Evolutionary conservation across 2,329 filamentous ascomycete species (phyloP).

Genomic region (Akanthomyces uredinophilus): DNA sequence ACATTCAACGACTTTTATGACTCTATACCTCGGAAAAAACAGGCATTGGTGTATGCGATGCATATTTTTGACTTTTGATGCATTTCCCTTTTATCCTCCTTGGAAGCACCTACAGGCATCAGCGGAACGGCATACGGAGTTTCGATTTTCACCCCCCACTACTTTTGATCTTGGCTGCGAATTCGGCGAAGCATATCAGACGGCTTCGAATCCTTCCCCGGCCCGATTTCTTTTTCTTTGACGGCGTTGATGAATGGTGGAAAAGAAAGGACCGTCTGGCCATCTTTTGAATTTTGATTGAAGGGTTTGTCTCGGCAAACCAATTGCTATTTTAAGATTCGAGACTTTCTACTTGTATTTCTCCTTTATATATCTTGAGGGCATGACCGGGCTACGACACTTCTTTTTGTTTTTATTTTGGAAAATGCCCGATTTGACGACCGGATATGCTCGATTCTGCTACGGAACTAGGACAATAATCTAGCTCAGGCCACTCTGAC

Average conservation of each 20-base stretch:
- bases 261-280: background rate
- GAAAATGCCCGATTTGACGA: background rate
- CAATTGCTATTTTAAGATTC: background rate
- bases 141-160: background rate
- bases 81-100: background rate
- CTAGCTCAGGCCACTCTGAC: background rate
- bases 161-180: background rate
- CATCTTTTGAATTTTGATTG: too few relatives aligned
- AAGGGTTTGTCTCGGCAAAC: too few relatives aligned
- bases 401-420: background rate
- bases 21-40: conserved; percentile 2
- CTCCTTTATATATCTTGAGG: background rate
- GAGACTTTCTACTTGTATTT: background rate
- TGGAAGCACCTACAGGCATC: background rate
- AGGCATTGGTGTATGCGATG: conserved; percentile 5
- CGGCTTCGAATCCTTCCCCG: too few relatives aligned
- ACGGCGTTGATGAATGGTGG: background rate
- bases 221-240: background rate
- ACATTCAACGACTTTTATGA: conserved; percentile 2
- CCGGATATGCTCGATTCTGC: background rate
- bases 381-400: background rate
- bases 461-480: background rate
- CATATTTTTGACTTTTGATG: background rate
- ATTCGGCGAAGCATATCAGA: conserved; percentile 1
- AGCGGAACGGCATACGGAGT: background rate